Base-by-base conservation (phyloP, 2,329 filamentous ascomycete genomes). In the Sclerotinia subarctica region DNA sequence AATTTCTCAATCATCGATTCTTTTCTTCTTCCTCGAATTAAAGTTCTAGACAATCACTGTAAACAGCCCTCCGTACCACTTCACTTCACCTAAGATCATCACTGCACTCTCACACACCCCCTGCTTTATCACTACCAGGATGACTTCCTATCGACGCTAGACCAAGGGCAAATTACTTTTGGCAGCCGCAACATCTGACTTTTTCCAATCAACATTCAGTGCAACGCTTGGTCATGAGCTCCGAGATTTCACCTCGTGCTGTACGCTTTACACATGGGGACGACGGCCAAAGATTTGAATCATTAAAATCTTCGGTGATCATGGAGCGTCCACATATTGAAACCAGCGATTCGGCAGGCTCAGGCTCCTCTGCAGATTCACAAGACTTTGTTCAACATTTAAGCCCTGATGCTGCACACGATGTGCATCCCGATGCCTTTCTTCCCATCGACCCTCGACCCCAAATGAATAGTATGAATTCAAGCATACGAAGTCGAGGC, bases 211-310 rank as follows among this genome's bases (percentile, higher is more conserved):
- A 53, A 42, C 4, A 15, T 5, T 15, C 52, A 24, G 8, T 57
- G 42, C 51, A 44, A 68, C 52, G 52, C 32, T 44, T 57, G 69
- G 49, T 62, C 59, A 77, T 77, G 75, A 76, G 70, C 69, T 62
- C 80, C 73, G 85, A 88, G 71, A 77, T 81, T 47, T 85, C 85
- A 15, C 83, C 85, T 63, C 82, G 85, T 73, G 80, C 82, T 70
- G 84, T 88, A 71, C 83, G 85, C 71, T 88, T 88, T 74, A 83
- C 83, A 57, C 80, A 82, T 69, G 77, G 78, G 75, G 84, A 83
- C 68, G 79, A 82, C 67, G 82, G 83, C 32, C 78, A 81, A 47
- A 79, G 78, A 32, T 68, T 77, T 60, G 83, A 85, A 35, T 81
- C 79, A 72, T 70, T 78, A 71, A 83, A 73, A 75, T 79, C 69